phyloP scores from a whole-genome alignment of 768 basidiomycete species.

The Mycena epipterygia region DNA sequence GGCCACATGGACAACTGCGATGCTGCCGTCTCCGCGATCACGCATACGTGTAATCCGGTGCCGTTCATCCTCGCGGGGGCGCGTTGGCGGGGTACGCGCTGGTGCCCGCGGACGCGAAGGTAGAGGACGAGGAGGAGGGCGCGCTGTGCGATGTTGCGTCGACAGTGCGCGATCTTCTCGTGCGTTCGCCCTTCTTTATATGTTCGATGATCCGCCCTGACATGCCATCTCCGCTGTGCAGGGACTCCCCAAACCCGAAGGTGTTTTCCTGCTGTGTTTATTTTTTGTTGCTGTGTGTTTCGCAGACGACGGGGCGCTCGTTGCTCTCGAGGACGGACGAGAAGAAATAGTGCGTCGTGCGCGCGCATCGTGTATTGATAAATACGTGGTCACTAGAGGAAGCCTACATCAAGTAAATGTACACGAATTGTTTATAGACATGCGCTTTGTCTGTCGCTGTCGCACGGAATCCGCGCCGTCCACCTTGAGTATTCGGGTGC shows the following conservation, averaged over 20 bases:
- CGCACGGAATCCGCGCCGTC: too few species aligned
- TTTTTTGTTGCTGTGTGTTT: too few species aligned
- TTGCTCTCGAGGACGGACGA: background rate
- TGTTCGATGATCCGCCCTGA: too few species aligned
- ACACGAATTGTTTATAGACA: too few species aligned
- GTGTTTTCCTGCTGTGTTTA: background rate
- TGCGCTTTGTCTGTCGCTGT: too few species aligned
- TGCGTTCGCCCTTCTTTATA: background rate
- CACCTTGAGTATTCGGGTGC: too few species aligned
- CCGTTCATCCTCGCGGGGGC: constrained; percentile 80
- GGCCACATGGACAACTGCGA: constrained; percentile 95
- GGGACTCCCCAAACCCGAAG: background rate
- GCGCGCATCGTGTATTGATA: too few species aligned
- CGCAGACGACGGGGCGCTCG: background rate
- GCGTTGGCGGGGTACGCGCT: constrained; percentile 75
- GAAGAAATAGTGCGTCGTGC: background rate
- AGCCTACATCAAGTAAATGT: too few species aligned
- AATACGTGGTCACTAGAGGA: too few species aligned
- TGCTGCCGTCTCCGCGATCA: constrained; percentile 90
- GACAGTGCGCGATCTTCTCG: constrained; percentile 86
- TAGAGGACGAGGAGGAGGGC: constrained; percentile 72
- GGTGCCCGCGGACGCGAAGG: constrained; percentile 52
- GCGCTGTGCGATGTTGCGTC: constrained; percentile 94
- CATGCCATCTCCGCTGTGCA: background rate
- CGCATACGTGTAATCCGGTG: constrained; percentile 86